Evolutionary conservation across 345 rosid genomes (phyloP), one percentile per base, ranked within the genome.

Genomic region (Stellera chamaejasme): DNA sequence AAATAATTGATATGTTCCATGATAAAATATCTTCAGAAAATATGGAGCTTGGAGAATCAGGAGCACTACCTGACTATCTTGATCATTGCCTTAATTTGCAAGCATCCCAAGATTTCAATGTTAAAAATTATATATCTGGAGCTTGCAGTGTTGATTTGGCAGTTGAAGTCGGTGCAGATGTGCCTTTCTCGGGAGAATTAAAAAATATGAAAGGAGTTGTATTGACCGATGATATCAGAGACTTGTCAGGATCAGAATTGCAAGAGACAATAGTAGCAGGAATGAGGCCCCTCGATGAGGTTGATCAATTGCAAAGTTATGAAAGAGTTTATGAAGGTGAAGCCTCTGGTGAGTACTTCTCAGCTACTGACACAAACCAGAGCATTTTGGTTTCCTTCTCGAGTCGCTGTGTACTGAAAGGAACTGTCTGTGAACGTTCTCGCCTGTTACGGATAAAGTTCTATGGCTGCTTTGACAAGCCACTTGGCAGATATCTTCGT

Each of bases 391-490:
- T 94, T 52, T 90, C 96, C 10, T 90, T 94, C 69, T 90, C 99
- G 23, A 87, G 95, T 69, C 85, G 81, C 4, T 85, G 87, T 61
- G 90, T 87, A 56, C 69, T 68, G 43, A 94, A 87, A 72, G 87
- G 87, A 74, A 67, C 81, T 55, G 92, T 83, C n/a, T 90, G 99
- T 54, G 99, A 94, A 77, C 85, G 95, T 5, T 85, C 99, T 41
- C 82, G 95, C 32, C 90, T 83, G 52, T 58, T 87, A 61, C 88
- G 99, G 57, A 87, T 94, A 55, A 94, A 94, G 75, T 94, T 87
- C 65, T 94, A 94, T 58, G 96, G 99, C 44, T 79, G 80, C 43
- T 94, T 81, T 79, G 99, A 94, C 74, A 94, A 85, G 70, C 97
- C 99, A 62, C 93, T 94, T 10, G 99, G 99, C 52, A 82, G 77